Evolutionary conservation across 2,329 filamentous ascomycete species (phyloP), one percentile per base, ranked within the genome.

Genomic region (Cytospora chrysosperma): DNA sequence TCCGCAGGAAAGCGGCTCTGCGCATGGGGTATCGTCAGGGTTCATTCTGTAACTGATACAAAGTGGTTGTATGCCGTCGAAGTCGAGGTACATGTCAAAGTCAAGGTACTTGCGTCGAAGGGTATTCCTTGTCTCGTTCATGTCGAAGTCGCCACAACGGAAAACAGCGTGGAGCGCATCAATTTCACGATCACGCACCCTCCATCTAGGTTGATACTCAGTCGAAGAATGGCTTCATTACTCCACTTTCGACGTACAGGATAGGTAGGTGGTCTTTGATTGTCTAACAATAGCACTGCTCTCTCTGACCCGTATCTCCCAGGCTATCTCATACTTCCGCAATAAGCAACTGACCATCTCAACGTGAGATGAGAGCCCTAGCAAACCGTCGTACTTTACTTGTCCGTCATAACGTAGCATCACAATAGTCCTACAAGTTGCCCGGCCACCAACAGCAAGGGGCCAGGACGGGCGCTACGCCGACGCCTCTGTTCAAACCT

Each of bases 401-500:
- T 17, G 43, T 37, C 50, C 12, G 34, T 54, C 37, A 47, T 54
- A 32, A 54, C n/a, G 27, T 49, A 49, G 27, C 58, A 55, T 55
- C 26, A 19, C 24, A 34, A 32, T 55, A 17, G 26, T 28, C 27
- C 34, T 32, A 12, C 17, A 30, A 19, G n/a, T 32, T 26, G 24
- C 34, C 17, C 49, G 26, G 15, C 28, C 59, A 30, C 8, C 47
- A 54, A 21, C 26, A 28, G 34, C 49, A 5, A 47, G 28, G n/a
- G 47, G 1, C 30, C 37, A 4, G 34, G 30, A 13, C 34, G 4
- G 30, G 37, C 51, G 27, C 53, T 30, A 49, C 52, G 21, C 43
- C 30, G 40, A 21, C 24, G 13, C 21, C 13, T 9, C 17, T 28
- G 71, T 69, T 62, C 69, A 12, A 40, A 49, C 52, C 61, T 58